Conservation (phyloP, 345 rosid genomes). For the Melaleuca alternifolia region DNA sequence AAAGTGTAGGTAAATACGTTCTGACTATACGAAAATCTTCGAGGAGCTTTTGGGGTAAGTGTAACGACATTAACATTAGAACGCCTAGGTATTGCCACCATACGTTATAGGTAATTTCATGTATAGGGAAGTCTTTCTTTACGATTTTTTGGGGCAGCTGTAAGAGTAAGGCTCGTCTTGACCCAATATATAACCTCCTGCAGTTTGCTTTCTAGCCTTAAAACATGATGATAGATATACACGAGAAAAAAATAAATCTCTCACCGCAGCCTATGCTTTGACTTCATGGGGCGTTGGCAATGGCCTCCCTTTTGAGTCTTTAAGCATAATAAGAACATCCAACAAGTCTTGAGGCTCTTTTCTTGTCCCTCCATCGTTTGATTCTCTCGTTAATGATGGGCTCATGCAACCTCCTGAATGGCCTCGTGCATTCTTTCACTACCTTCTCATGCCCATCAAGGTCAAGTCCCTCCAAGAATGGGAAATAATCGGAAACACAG, state of each 20-base stretch:
- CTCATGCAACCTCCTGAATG: constrained; percentile 19
- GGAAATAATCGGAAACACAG: constrained; percentile 38
- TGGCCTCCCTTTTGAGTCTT: too few relatives aligned
- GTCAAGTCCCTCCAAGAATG: not conserved
- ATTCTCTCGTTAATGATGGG: constrained; percentile 20
- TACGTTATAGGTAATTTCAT: not conserved
- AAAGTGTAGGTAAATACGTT: not conserved
- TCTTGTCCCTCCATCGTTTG: not conserved
- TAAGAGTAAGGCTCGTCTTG: not conserved
- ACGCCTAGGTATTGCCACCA: not conserved
- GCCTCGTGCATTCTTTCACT: not conserved
- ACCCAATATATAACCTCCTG: not conserved
- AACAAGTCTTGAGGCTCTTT: too few relatives aligned
- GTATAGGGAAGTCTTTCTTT: not conserved
- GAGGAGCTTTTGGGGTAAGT: not conserved
- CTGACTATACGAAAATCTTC: not conserved
- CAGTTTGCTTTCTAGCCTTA: not conserved
- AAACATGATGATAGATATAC: not conserved
- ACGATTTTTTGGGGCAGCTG: not conserved
- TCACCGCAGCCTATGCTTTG: too few relatives aligned
- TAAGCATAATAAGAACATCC: too few relatives aligned
- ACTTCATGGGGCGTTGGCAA: too few relatives aligned
- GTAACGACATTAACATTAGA: not conserved
- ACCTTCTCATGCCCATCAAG: constrained; percentile 31
- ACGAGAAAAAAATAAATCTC: too few relatives aligned